Evolutionary conservation across 1,284 basidiomycete species (phyloP), one percentile per base, ranked within the genome.

Genomic region (Agaricales sp.): DNA sequence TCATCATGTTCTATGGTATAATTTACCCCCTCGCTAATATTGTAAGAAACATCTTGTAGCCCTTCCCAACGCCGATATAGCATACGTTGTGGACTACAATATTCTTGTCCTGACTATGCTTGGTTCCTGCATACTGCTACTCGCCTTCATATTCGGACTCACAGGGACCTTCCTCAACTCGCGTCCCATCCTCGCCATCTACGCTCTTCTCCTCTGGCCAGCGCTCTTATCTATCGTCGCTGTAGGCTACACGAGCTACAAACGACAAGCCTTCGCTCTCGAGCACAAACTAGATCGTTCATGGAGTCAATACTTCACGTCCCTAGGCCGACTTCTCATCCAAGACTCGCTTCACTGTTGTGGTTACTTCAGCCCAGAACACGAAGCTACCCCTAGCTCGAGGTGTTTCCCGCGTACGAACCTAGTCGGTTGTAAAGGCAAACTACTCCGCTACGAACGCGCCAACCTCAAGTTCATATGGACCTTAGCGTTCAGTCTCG

Each of bases 311-410:
- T 71, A 73, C 60, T 79, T 82, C 56, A 80, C 78, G 2, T 67
- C 75, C 3, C 55, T 68, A 2, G 81, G 77, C 2, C 70, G 83
- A 35, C 68, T 78, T 6, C 62, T 78, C 48, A 71, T 91, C 43
- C 87, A 91, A 60, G 74, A 86, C 58, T 64, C 76, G 2, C 69
- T 89, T 37, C 66, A 69, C 25, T 90, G 86, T 65, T 89, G 87
- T 57, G 87, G 86, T 2, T 88, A 79, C 66, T 81, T 75, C 59
- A 77, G 71, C 46, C 70, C 86, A 3, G 65, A 76, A 50, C 79
- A 87, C 60, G 78, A 81, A 55, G 79, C 80, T 2, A 71, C 75
- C 2, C 65, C 75, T 39, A 82, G 79, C 49, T 67, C 68, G 43
- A 69, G 72, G 24, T 89, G 87, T 61, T 87, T 82, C 62, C 65